Base-by-base conservation (phyloP, 352 stramenopile species). In the Pythium chondricola region DNA sequence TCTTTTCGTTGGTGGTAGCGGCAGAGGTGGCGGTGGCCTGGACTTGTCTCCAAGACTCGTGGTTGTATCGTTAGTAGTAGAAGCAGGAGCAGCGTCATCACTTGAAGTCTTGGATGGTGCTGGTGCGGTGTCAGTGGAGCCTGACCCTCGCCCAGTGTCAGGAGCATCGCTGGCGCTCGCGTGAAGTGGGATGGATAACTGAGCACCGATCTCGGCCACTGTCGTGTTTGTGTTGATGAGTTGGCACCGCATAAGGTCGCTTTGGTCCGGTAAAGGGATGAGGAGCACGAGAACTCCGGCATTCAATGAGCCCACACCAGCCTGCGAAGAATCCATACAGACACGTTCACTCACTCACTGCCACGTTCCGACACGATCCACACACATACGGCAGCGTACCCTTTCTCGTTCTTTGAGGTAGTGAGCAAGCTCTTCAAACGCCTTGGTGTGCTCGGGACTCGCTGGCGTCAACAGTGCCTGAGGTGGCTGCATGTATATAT, bases 341-440 rank as follows among this genome's bases (percentile, higher is more conserved):
- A n/a, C n/a, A n/a, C n/a, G n/a, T n/a, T n/a, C n/a, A n/a, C n/a
- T n/a, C n/a, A n/a, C n/a, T n/a, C n/a, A n/a, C n/a, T n/a, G n/a
- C n/a, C n/a, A n/a, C n/a, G n/a, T n/a, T n/a, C n/a, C n/a, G n/a
- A n/a, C n/a, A n/a, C n/a, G n/a, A n/a, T n/a, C n/a, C n/a, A n/a
- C n/a, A n/a, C n/a, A n/a, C n/a, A n/a, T n/a, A n/a, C n/a, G n/a
- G n/a, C n/a, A n/a, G 48, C 65, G 26, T 55, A 88, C 77, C 17
- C 78, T 68, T 22, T 77, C 58, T 2, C 75, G 71, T 11, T 60
- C 51, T 52, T 69, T 71, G 10, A 89, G 41, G 35, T 89, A 87
- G 24, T 55, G 48, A 2, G 59, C 43, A 48, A 89, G 75, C 2
- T 75, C 52, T 24, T 67, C 48, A 43, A 89, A 87, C 27, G 61